Base-by-base conservation (phyloP, 2,329 filamentous ascomycete genomes). In the Orbilia brochopaga region DNA sequence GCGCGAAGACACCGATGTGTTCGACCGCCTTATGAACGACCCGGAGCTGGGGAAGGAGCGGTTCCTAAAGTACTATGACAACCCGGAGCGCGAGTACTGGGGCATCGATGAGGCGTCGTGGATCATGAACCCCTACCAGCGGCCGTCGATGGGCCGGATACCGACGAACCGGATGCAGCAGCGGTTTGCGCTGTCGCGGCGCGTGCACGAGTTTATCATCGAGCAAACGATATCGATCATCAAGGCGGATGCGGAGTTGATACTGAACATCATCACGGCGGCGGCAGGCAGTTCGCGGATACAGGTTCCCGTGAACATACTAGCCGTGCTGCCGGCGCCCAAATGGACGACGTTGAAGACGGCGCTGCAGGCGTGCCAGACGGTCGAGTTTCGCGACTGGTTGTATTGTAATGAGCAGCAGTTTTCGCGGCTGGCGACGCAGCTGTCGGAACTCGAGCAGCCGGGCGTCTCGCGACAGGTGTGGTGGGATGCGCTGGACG, bases 21-120 rank as follows among this genome's bases (percentile, higher is more conserved):
- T 65, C 17, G 61, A 73, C 42, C 50, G 69, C 11, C 61, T 73
- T 6, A 50, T 73, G 46, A 48, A 61, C 21, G 69, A 73, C n/a
- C 51, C 61, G n/a, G 69, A 65, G 23, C 24, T 73, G 0, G 62
- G 69, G 0, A 66, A 66, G 24, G 69, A 73, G 17, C 55, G 69
- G 19, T 66, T 73, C 30, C 53, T 73, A 21, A 73, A 73, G 44
- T 73, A 73, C 32, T 73, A 73, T 51, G 69, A 73, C 24, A 73
- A 73, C 40, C 69, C 69, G 27, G 69, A 73, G 27, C 61, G 69
- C 13, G 69, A 73, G 27, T 73, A 61, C 42, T 73, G 69, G 69
- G 66, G 69, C 13, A 65, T 73, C 17, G 69, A 73, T 19, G 69
- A 73, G 35, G 50, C 69, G 17, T 42, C 54, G 13, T 73, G 69